A percentile compares a stretch with the other conserved stretches of the same genome.
phyloP scores from a whole-genome alignment of 257 asterid species.

The Catharanthus roseus region DNA sequence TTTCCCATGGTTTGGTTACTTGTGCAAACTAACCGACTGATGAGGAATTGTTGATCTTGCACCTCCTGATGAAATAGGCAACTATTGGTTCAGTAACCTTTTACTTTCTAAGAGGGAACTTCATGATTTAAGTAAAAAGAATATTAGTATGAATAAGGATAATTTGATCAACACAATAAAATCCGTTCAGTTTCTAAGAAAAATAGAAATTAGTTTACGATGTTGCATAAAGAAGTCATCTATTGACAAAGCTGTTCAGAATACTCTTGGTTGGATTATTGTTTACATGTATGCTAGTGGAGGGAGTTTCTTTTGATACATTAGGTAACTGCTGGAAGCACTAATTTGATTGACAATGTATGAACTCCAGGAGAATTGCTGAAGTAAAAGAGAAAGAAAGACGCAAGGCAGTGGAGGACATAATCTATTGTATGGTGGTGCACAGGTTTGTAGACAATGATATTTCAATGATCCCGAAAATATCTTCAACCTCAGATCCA shows the following conservation, averaged over 20 bases:
- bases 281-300: background rate
- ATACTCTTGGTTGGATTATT: background rate
- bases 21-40: background rate
- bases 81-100: background rate
- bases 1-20: background rate
- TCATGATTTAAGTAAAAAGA: background rate
- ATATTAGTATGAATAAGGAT: background rate
- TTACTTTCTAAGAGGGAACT: background rate
- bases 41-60: background rate
- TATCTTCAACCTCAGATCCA: constrained; percentile 62
- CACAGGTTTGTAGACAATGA: constrained; percentile 60
- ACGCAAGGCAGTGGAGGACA: constrained; percentile 66
- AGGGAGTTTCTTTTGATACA: background rate
- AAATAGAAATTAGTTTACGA: background rate
- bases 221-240: background rate
- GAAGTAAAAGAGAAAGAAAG: constrained; percentile 85
- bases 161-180: background rate
- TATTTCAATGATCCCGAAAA: constrained; percentile 71
- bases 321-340: background rate
- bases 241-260: background rate
- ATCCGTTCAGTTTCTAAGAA: background rate
- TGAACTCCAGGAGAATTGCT: constrained; percentile 77
- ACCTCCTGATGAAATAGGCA: background rate
- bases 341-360: constrained; percentile 8
- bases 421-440: constrained; percentile 72